phyloP scores from a whole-genome alignment of 2,329 filamentous ascomycete species.

The Arthrobotrys sphaeroides region DNA sequence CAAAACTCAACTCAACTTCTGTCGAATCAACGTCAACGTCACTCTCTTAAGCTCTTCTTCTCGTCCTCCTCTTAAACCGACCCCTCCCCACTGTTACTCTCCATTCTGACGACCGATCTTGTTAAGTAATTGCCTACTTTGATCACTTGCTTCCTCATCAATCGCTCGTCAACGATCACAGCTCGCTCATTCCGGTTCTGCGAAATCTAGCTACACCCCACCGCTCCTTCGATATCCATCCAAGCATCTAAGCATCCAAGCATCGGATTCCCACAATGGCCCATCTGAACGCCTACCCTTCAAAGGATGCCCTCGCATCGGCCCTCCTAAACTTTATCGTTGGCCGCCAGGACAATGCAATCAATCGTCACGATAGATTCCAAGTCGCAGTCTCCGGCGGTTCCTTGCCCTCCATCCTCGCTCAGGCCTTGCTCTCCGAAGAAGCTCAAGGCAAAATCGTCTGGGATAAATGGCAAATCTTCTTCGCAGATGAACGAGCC shows the following conservation, averaged over 20 bases:
- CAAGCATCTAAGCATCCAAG: too few species aligned
- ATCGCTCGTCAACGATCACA: neutral
- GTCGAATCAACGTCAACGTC: slow-evolving; percentile 39
- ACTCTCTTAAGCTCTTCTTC: neutral
- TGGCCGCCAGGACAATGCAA: slow-evolving; percentile 79
- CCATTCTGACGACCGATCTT: too few species aligned
- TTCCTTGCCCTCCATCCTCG: slow-evolving; percentile 87
- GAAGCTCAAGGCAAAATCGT: slow-evolving; percentile 65
- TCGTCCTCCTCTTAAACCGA: neutral
- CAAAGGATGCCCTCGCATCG: slow-evolving; percentile 74
- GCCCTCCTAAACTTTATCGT: slow-evolving; percentile 85
- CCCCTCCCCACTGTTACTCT: neutral
- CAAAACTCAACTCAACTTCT: slow-evolving; percentile 12
- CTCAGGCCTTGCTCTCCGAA: slow-evolving; percentile 77
- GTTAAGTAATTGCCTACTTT: too few species aligned
- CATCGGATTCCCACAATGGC: slow-evolving; percentile 62
- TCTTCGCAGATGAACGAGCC: slow-evolving; percentile 96
- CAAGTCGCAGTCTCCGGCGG: slow-evolving; percentile 93
- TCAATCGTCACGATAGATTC: slow-evolving; percentile 83
- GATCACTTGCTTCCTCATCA: slow-evolving; percentile 1
- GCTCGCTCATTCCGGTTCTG: neutral
- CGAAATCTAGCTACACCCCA: too few species aligned
- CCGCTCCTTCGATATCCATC: neutral
- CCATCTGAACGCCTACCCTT: slow-evolving; percentile 79
- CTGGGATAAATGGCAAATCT: slow-evolving; percentile 94